phyloP scores from a whole-genome alignment of 331 rosid genomes.

The Prunus yedoensis region DNA sequence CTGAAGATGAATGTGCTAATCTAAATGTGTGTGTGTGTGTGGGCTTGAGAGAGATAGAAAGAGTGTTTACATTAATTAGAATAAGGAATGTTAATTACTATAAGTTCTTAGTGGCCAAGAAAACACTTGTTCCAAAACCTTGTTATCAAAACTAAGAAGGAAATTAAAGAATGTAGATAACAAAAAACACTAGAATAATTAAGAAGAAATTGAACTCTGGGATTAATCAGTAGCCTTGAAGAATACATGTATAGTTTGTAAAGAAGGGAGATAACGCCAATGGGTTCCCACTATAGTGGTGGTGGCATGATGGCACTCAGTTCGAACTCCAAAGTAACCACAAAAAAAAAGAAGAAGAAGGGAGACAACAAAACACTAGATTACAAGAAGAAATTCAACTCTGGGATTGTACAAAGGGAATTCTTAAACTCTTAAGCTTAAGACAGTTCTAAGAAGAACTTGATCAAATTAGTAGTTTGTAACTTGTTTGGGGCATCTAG shows the following conservation, averaged over 20 bases:
- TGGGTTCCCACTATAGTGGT: no score
- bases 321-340: no score
- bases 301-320: no score
- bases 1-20: neutral
- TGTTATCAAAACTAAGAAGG: neutral
- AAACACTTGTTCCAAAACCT: neutral
- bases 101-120: neutral
- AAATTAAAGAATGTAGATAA: neutral
- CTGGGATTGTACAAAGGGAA: neutral
- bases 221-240: neutral
- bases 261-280: no score
- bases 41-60: neutral
- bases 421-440: neutral
- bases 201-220: neutral
- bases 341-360: neutral
- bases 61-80: neutral
- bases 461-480: neutral
- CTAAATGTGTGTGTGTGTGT: neutral
- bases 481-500: neutral
- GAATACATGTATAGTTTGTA: no score
- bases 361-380: no score
- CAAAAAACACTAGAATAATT: neutral
- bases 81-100: neutral
- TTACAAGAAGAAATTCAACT: neutral
- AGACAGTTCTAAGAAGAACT: neutral